Evolutionary conservation across 2,329 filamentous ascomycete species (phyloP).

Genomic region (Fusarium cyanostomum): DNA sequence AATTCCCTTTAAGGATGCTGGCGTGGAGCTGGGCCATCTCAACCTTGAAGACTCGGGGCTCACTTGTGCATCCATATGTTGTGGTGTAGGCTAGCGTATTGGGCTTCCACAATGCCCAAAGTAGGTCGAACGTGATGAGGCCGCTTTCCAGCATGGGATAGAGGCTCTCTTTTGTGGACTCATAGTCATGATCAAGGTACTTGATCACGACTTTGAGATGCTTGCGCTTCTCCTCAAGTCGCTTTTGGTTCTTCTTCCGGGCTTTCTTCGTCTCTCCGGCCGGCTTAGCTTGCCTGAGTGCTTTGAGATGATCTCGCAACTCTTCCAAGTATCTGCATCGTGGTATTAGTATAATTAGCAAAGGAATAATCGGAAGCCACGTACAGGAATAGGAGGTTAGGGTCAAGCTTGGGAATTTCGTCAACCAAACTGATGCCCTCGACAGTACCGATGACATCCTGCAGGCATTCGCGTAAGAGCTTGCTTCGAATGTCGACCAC

Average conservation of each 20-base stretch:
- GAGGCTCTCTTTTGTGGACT: constrained; percentile 77
- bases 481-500: constrained; percentile 88
- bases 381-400: constrained; percentile 74
- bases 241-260: constrained; percentile 69
- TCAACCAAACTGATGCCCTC: constrained; percentile 78
- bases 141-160: constrained; percentile 83
- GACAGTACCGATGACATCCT: constrained; percentile 50
- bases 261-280: constrained; percentile 61
- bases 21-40: constrained; percentile 77
- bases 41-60: constrained; percentile 84
- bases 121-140: constrained; percentile 86
- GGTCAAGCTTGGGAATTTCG: constrained; percentile 77
- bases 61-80: constrained; percentile 79
- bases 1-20: constrained; percentile 76
- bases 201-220: constrained; percentile 78
- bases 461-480: constrained; percentile 71
- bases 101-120: constrained; percentile 91
- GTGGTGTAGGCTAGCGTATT: constrained; percentile 81
- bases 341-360: not conserved
- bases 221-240: constrained; percentile 65
- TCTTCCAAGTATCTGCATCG: constrained; percentile 78
- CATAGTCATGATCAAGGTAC: constrained; percentile 85
- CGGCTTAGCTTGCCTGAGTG: constrained; percentile 67
- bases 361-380: constrained; percentile 22
- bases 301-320: constrained; percentile 70